Base-by-base conservation (phyloP, 345 rosid species). In the Brassica incana region DNA sequence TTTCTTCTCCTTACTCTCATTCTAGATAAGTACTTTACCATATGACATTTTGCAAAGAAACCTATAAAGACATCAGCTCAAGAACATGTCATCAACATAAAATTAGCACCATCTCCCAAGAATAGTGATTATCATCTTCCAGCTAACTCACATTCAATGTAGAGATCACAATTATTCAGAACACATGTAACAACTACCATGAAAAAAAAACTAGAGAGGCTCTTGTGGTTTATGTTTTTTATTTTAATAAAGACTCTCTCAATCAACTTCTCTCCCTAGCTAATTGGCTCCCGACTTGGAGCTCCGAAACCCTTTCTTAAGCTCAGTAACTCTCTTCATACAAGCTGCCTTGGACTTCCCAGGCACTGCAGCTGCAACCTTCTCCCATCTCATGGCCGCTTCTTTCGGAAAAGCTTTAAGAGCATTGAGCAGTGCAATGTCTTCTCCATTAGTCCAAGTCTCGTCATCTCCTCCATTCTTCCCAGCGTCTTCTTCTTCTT, bases 311-410 rank as follows among this genome's bases (percentile, higher is more conserved):
- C 84, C 95, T 83, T 35, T 95, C 62, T 92, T 92, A 88, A 95
- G 78, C 38, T 88, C 94, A 0, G 97, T 60, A 80, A 92, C 89
- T 84, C 99, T 90, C 86, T 90, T 95, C 84, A 89, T 76, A 86
- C 99, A 95, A 84, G 85, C 94, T 0, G 90, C 90, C 85, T 88
- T 95, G 0, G 97, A 75, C 82, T 85, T 95, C 68, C 93, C 95
- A 0, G 94, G 97, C 36, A 95, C 97, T 14, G 94, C 97, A 11
- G 97, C 97, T 0, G 91, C 80, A 56, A 95, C 85, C 88, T 92
- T 95, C 83, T 95, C 99, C 99, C 99, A 92, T 76, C 98, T 88
- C 99, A 89, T 89, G 5, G 96, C 61, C 20, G 54, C 87, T 3
- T 95, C 99, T 81, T 91, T 95, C 0, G 94, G 95, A 78, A 92